Conservation (phyloP, 176 grass and related monocot species). For the Musa beccarii region DNA sequence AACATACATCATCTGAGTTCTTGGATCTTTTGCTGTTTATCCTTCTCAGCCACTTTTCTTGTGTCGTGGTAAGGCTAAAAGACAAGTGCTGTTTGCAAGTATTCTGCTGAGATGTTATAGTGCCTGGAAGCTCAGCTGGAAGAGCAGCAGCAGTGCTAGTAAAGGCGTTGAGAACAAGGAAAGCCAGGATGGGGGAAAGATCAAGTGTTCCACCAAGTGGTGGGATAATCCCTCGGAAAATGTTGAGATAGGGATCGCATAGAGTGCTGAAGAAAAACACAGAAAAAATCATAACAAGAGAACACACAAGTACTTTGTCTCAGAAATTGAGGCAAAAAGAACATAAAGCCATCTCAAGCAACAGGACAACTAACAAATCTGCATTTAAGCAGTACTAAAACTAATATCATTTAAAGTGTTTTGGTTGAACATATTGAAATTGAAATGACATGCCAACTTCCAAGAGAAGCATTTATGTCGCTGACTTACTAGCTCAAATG, state of each 20-base stretch:
- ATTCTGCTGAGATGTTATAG: conserved; percentile 8
- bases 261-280: conserved; percentile 68
- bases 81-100: neutral
- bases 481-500: too few species aligned
- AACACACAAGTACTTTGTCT: conserved; percentile 4
- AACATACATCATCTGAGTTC: conserved; percentile 13
- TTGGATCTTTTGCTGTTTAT: conserved; percentile 29
- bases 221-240: conserved; percentile 95
- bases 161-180: conserved; percentile 81
- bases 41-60: conserved; percentile 61
- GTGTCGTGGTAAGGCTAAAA: conserved; percentile 26
- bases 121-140: conserved; percentile 54
- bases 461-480: conserved; percentile 3
- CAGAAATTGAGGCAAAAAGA: neutral
- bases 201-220: conserved; percentile 78
- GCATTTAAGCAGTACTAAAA: conserved; percentile 51
- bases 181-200: conserved; percentile 94
- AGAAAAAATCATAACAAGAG: conserved; percentile 8
- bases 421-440: conserved; percentile 4
- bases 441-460: neutral
- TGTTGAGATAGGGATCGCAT: conserved; percentile 94
- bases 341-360: neutral
- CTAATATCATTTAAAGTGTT: conserved; percentile 63
- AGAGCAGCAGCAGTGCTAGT: conserved; percentile 81
- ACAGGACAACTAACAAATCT: neutral